A percentile compares a stretch with the other conserved stretches of the same genome.
Evolutionary conservation across 2,329 filamentous ascomycete species (phyloP).

Genomic region (Penicillium sp.): DNA sequence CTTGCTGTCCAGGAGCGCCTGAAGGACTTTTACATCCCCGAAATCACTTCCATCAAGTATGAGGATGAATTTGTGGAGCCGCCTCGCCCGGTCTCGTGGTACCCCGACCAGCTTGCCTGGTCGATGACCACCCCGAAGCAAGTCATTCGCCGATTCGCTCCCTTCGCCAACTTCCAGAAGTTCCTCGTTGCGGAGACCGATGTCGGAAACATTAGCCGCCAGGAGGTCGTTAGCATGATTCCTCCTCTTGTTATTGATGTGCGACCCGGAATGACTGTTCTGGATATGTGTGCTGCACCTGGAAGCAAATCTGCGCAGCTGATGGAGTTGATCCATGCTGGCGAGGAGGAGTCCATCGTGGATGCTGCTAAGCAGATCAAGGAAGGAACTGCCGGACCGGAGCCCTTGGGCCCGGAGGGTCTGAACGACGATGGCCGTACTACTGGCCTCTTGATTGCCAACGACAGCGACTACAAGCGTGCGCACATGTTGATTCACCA

Average conservation of each 20-base stretch:
- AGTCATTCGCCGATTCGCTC: slow-evolving; percentile 84
- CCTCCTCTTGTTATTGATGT: slow-evolving; percentile 90
- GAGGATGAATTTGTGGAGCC: slow-evolving; percentile 79
- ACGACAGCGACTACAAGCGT: slow-evolving; percentile 94
- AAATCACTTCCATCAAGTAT: slow-evolving; percentile 78
- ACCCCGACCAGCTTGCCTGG: slow-evolving; percentile 92
- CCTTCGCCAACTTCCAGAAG: slow-evolving; percentile 93
- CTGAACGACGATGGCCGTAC: slow-evolving; percentile 73
- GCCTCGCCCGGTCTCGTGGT: slow-evolving; percentile 80
- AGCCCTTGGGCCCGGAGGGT: slow-evolving; percentile 47
- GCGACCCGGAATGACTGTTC: slow-evolving; percentile 80
- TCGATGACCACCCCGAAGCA: slow-evolving; percentile 98
- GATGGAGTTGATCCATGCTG: slow-evolving; percentile 86
- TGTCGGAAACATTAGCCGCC: slow-evolving; percentile 93
- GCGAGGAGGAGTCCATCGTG: slow-evolving; percentile 80
- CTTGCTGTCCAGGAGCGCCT: slow-evolving; percentile 83
- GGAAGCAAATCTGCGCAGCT: slow-evolving; percentile 96
- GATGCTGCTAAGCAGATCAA: slow-evolving; percentile 63
- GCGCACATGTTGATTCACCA: slow-evolving; percentile 97
- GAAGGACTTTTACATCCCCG: slow-evolving; percentile 80
- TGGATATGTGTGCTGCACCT: slow-evolving; percentile 94
- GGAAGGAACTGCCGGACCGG: slow-evolving; percentile 54
- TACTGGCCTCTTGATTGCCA: slow-evolving; percentile 87
- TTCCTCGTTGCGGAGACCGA: slow-evolving; percentile 96
- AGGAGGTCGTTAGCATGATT: slow-evolving; percentile 99